phyloP scores from a whole-genome alignment of 208 protist species.

The Angomonas desouzai region DNA sequence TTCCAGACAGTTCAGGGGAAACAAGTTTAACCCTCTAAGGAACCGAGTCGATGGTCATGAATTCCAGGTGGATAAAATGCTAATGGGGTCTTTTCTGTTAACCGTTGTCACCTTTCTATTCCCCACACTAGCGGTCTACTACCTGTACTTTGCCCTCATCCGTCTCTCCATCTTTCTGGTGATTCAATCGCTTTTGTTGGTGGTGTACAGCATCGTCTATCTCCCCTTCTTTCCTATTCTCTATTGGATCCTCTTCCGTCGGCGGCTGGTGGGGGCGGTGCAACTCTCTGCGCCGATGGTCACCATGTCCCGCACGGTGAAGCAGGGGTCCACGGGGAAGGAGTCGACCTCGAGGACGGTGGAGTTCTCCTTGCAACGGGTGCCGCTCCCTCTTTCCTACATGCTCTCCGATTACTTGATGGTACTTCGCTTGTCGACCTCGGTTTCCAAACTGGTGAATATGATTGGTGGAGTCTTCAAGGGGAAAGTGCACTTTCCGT shows the following conservation, averaged over 20 bases:
- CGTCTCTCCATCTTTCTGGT: constrained; percentile 45
- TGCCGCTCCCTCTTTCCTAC: constrained; percentile 37
- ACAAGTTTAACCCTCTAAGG: constrained; percentile 93
- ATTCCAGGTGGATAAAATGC: constrained; percentile 89
- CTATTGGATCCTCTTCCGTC: constrained; percentile 37
- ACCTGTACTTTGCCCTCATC: constrained; percentile 87
- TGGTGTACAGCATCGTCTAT: constrained; percentile 59
- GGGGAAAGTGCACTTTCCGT: constrained; percentile 23
- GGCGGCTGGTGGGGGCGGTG: constrained; percentile 27
- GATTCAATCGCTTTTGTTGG: constrained; percentile 47
- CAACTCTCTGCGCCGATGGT: constrained; percentile 38
- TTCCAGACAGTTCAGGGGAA: constrained; percentile 84
- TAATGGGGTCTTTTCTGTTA: constrained; percentile 90
- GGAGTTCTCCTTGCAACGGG: constrained; percentile 44
- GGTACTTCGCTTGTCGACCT: constrained; percentile 32
- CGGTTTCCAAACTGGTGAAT: constrained; percentile 13
- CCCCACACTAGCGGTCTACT: constrained; percentile 90
- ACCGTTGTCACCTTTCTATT: constrained; percentile 87
- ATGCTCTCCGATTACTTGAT: constrained; percentile 69
- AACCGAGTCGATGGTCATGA: constrained; percentile 83
- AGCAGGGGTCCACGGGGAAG: constrained; percentile 7
- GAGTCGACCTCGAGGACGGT: constrained; percentile 56
- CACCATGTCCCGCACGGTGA: constrained; percentile 27
- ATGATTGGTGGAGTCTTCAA: constrained; percentile 18
- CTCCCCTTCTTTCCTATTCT: constrained; percentile 55